Evolutionary conservation across 306 rosid species (phyloP), one percentile per base, ranked within the genome.

Genomic region (peach (Prunus persica)): DNA sequence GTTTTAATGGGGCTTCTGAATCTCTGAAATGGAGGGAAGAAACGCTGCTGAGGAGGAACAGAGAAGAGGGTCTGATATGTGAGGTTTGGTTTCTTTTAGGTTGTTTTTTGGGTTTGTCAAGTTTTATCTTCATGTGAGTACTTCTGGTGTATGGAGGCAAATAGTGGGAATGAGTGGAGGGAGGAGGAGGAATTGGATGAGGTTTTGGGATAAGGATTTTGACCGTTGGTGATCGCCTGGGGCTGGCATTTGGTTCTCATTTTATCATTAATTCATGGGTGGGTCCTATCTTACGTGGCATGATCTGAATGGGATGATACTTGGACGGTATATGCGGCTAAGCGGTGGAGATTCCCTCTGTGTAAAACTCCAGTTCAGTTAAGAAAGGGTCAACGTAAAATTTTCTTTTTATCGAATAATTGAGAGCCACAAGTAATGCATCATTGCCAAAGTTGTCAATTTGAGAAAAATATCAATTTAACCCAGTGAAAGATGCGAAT

Each of bases 151-250:
- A 49, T 27, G 78, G 79, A 66, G 54, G 85, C 28, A 66, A 71
- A 30, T 73, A 25, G 83, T 18, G 78, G 68, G 78, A 84, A 81
- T 65, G 88, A 65, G 94, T 67, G 88, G 88, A 85, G 86, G 89
- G 76, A 73, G 73, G 57, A 82, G 32, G 60, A 61, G 78, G 68
- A 18, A 75, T 49, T 43, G 84, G 93, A 85, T 84, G 83, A 83
- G 90, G 86, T 68, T 86, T 80, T 27, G 79, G 84, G 93, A 86
- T 84, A 82, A 81, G 75, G 86, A 84, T 83, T 85, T 85, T 71
- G 81, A 80, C 81, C 52, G 79, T 78, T 61, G 83, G 82, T 65
- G 81, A 66, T 75, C 66, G 57, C 57, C 25, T 57, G 78, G 71
- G 68, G 19, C 27, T 19, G 50, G 25, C 18, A 54, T 46, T 61